phyloP scores from a whole-genome alignment of 805 yeast species.

The Candida lessepsii region DNA sequence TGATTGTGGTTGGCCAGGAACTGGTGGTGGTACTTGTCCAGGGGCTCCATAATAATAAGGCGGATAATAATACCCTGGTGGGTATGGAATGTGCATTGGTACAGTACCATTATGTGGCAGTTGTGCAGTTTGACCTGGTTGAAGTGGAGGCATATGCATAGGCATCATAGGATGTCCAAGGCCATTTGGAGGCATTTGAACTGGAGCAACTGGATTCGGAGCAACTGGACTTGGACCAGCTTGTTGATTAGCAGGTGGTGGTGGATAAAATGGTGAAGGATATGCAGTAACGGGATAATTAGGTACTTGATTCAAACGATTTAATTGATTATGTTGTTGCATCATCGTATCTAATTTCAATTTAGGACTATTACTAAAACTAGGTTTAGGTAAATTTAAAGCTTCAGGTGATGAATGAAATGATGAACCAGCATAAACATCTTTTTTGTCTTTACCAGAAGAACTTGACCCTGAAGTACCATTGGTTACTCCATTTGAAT shows the following conservation, averaged over 20 bases:
- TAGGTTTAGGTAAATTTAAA: constrained; percentile 54
- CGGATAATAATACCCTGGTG: constrained; percentile 4
- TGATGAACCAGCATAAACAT: constrained; percentile 55
- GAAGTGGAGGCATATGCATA: not conserved
- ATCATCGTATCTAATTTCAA: constrained; percentile 3
- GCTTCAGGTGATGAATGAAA: constrained; percentile 59
- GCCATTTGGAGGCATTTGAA: not conserved
- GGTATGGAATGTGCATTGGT: constrained; percentile 1
- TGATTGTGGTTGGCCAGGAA: not conserved
- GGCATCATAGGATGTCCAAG: constrained; percentile 6
- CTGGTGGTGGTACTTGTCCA: not conserved
- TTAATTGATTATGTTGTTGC: constrained; percentile 14
- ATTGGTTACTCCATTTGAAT: not conserved
- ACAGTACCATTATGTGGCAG: not conserved
- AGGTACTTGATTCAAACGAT: constrained; percentile 1
- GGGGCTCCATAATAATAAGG: constrained; percentile 2
- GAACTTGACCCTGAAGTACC: not conserved
- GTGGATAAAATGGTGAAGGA: constrained; percentile 20
- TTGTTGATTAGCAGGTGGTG: not conserved
- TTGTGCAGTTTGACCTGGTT: not conserved
- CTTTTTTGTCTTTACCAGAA: constrained; percentile 13
- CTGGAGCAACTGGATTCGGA: not conserved
- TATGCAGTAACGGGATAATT: constrained; percentile 34
- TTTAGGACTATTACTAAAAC: constrained; percentile 32
- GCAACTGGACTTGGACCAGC: not conserved